Conservation (phyloP, 345 rosid genomes). For the Lepidium africanum region DNA sequence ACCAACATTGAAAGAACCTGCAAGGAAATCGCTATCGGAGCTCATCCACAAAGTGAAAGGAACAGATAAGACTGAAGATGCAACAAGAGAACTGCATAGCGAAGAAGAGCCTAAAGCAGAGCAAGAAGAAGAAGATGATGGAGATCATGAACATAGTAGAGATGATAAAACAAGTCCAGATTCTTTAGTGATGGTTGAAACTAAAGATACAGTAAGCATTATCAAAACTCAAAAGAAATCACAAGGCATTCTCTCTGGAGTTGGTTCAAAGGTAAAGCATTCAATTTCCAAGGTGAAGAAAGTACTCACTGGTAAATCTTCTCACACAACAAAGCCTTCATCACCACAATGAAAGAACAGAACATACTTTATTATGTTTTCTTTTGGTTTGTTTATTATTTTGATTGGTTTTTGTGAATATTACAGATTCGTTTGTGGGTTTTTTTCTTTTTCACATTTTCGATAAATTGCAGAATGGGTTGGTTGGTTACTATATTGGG, state of each 20-base stretch:
- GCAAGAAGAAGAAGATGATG: constrained; percentile 39
- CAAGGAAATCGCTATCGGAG: constrained; percentile 34
- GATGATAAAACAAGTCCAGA: constrained; percentile 49
- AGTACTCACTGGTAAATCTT: constrained; percentile 76
- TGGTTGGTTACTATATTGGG: constrained; percentile 5
- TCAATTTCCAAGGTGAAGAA: constrained; percentile 91
- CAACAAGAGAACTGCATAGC: background rate
- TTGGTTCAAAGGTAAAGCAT: constrained; percentile 82
- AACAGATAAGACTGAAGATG: constrained; percentile 17
- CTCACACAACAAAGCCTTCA: constrained; percentile 44
- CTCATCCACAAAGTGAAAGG: constrained; percentile 34
- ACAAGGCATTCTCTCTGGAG: constrained; percentile 66
- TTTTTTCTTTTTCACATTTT: background rate
- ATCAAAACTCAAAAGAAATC: constrained; percentile 64
- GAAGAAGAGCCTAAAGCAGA: constrained; percentile 35
- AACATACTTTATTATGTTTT: background rate
- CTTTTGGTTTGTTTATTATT: constrained; percentile 10
- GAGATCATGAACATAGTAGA: constrained; percentile 25
- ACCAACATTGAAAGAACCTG: constrained; percentile 27
- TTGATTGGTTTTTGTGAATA: constrained; percentile 27
- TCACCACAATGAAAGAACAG: constrained; percentile 33
- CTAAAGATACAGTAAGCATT: constrained; percentile 43
- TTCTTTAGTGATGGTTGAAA: constrained; percentile 57
- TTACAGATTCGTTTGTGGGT: constrained; percentile 18
- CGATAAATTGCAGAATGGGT: constrained; percentile 5